Percentiles rank a stretch among this genome's conserved stretches.
These are phyloP conservation scores for Avena insularis DNA, from an alignment of 176 grass and related monocot species.

Conservation along the genomic window DNA sequence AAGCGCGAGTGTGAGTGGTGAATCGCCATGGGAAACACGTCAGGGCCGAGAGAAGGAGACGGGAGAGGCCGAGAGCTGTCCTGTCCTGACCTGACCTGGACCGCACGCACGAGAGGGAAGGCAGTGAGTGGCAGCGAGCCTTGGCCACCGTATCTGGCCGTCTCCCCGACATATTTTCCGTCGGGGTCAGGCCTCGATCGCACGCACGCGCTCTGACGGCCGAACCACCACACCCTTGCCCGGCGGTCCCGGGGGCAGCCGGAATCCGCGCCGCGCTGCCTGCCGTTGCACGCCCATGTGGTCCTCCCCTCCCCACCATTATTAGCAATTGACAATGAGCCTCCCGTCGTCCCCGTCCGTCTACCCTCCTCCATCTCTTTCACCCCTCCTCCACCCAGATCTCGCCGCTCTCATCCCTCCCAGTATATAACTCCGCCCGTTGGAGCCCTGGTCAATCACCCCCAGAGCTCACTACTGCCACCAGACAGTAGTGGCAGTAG, in stretches of 20 bases:
- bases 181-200: too few species aligned
- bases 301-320: not conserved
- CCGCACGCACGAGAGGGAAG: too few species aligned
- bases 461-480: not conserved
- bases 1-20: too few species aligned
- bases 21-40: too few species aligned
- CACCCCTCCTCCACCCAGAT: not conserved
- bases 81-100: too few species aligned
- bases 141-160: too few species aligned
- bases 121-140: too few species aligned
- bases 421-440: slow-evolving; percentile 39
- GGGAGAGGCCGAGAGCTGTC: too few species aligned
- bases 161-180: too few species aligned
- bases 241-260: slow-evolving; percentile 43
- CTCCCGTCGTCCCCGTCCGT: not conserved
- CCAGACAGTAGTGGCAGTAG: too few species aligned
- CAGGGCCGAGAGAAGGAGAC: too few species aligned
- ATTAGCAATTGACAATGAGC: not conserved
- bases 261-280: slow-evolving; percentile 45
- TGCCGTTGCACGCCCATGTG: slow-evolving; percentile 42
- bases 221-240: slow-evolving; percentile 29
- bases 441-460: not conserved
- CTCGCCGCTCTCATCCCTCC: not conserved
- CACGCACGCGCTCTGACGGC: too few species aligned
- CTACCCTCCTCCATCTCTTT: not conserved